Conservation (phyloP, 73 alveolate genomes). For the Paramecium pentaurelia region DNA sequence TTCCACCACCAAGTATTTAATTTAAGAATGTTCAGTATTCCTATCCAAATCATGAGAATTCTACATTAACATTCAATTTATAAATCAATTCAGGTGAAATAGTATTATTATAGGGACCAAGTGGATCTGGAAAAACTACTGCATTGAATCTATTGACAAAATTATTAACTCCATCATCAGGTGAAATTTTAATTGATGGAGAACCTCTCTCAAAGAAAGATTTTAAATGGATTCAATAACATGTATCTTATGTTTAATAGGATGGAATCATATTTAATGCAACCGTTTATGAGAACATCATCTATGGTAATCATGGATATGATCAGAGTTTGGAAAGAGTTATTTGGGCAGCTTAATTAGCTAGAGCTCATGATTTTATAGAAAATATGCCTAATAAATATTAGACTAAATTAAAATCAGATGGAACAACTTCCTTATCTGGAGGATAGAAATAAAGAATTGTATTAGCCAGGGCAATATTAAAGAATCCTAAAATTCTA, state of each 20-base stretch:
- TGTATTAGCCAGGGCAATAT: constrained; percentile 56
- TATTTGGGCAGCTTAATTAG: constrained; percentile 55
- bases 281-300: constrained; percentile 43
- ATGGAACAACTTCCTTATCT: constrained; percentile 46
- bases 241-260: constrained; percentile 48
- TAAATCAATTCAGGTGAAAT: constrained; percentile 42
- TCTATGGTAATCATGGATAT: constrained; percentile 58
- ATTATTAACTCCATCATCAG: not conserved
- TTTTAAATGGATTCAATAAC: constrained; percentile 39
- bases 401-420: constrained; percentile 11
- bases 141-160: constrained; percentile 44
- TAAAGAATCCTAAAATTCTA: constrained; percentile 52
- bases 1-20: constrained; percentile 32
- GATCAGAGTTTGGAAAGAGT: constrained; percentile 50
- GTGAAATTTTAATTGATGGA: constrained; percentile 55
- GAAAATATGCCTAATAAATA: constrained; percentile 27
- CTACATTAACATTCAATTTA: not conserved
- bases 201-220: constrained; percentile 19
- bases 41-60: not conserved
- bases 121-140: constrained; percentile 58
- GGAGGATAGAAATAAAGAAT: constrained; percentile 61
- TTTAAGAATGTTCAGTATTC: not conserved
- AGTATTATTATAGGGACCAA: constrained; percentile 29
- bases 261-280: constrained; percentile 57
- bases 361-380: constrained; percentile 58